These are phyloP conservation scores for Hygrophorus russula DNA, from an alignment of 768 basidiomycete genomes.

Conservation along the genomic window DNA sequence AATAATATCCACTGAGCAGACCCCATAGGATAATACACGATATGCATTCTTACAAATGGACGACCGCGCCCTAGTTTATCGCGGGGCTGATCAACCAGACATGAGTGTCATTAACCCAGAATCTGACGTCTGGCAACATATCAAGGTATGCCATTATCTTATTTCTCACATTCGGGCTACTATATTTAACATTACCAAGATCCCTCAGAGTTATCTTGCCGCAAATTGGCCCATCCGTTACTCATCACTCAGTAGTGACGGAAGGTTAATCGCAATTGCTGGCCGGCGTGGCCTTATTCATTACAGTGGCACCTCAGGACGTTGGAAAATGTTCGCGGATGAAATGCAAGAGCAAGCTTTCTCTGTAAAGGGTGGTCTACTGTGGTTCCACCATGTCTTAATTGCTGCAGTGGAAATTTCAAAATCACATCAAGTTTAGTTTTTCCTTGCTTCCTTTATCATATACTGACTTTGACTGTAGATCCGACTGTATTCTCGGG, in stretches of 20 bases:
- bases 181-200: slow-evolving; percentile 29
- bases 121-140: slow-evolving; percentile 95
- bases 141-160: slow-evolving; percentile 46
- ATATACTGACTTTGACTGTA: slow-evolving; percentile 19
- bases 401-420: slow-evolving; percentile 82
- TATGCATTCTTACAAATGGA: slow-evolving; percentile 96
- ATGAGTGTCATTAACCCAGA: slow-evolving; percentile 98
- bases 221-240: slow-evolving; percentile 93
- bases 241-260: slow-evolving; percentile 84
- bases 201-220: slow-evolving; percentile 81
- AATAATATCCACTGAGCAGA: not conserved
- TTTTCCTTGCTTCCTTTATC: slow-evolving; percentile 7
- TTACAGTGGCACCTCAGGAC: slow-evolving; percentile 86
- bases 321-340: slow-evolving; percentile 87
- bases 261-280: slow-evolving; percentile 84
- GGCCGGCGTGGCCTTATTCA: slow-evolving; percentile 86
- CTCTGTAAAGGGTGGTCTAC: slow-evolving; percentile 75
- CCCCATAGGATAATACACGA: slow-evolving; percentile 76
- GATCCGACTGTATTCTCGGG: slow-evolving; percentile 92
- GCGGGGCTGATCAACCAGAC: slow-evolving; percentile 95
- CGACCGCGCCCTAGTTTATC: slow-evolving; percentile 85
- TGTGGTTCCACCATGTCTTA: slow-evolving; percentile 96
- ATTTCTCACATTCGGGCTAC: not conserved
- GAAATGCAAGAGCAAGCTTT: slow-evolving; percentile 82
- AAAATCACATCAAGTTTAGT: slow-evolving; percentile 60